phyloP scores from a whole-genome alignment of 2,329 filamentous ascomycete genomes.

The Xylaria polymorpha region DNA sequence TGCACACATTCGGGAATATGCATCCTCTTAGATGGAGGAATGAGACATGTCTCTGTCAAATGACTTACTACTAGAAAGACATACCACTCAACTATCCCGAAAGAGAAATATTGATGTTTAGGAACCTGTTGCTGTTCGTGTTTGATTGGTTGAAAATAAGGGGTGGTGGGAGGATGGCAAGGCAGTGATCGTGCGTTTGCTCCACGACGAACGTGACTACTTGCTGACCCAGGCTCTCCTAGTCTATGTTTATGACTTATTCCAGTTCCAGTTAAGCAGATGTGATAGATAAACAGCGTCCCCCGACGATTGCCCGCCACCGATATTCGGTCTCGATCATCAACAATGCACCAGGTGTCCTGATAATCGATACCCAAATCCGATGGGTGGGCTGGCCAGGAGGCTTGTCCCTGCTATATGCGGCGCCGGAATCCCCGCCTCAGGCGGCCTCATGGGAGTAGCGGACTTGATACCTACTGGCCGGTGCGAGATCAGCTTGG shows the following conservation, averaged over 20 bases:
- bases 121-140: constrained; percentile 13
- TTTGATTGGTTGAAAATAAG: constrained; percentile 6
- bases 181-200: neutral
- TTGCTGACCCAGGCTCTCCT: constrained; percentile 4
- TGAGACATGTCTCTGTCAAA: constrained; percentile 34
- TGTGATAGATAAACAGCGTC: constrained; percentile 1
- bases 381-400: constrained; percentile 10
- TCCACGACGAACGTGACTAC: constrained; percentile 15
- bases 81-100: neutral
- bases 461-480: constrained; percentile 4
- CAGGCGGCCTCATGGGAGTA: constrained; percentile 13
- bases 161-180: constrained; percentile 21
- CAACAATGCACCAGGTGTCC: neutral
- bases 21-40: constrained; percentile 19
- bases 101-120: constrained; percentile 7
- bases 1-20: constrained; percentile 31
- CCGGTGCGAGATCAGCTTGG: constrained; percentile 8
- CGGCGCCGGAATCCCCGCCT: constrained; percentile 12
- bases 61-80: constrained; percentile 21
- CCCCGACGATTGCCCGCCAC: neutral
- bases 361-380: constrained; percentile 12
- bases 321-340: constrained; percentile 4
- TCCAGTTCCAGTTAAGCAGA: neutral
- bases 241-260: constrained; percentile 2
- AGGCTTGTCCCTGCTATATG: constrained; percentile 9